A percentile compares a stretch with the other conserved stretches of the same genome.
These are phyloP conservation scores for Leccinum solheimii DNA, from an alignment of 1,284 basidiomycete genomes.

Conservation along the genomic window DNA sequence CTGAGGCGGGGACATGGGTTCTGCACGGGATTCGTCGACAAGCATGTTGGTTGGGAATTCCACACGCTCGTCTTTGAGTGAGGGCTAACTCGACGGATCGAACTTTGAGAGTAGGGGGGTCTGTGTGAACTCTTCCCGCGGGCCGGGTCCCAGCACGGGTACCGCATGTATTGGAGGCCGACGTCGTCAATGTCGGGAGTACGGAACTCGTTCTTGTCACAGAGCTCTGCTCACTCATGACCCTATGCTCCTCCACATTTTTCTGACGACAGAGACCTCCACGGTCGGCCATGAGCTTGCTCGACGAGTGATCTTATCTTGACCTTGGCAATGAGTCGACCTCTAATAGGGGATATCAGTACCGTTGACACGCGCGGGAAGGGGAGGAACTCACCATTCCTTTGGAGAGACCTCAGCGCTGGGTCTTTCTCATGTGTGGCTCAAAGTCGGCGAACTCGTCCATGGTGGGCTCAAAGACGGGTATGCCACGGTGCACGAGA, in stretches of 20 bases:
- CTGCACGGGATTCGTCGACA: constrained; percentile 1
- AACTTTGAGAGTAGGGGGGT: constrained; percentile 11
- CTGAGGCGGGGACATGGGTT: too few species aligned
- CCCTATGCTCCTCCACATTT: constrained; percentile 86
- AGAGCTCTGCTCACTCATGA: constrained; percentile 81
- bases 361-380: background rate
- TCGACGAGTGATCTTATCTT: constrained; percentile 87
- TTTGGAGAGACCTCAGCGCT: constrained; percentile 84
- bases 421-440: constrained; percentile 49
- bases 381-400: constrained; percentile 69
- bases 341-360: constrained; percentile 38
- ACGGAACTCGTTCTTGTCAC: constrained; percentile 60
- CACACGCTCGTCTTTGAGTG: constrained; percentile 32
- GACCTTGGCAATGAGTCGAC: constrained; percentile 71
- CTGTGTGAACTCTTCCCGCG: constrained; percentile 17
- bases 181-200: constrained; percentile 71
- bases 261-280: constrained; percentile 87
- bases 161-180: constrained; percentile 48
- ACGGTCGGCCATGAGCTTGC: constrained; percentile 85
- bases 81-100: constrained; percentile 30
- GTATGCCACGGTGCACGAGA: constrained; percentile 83
- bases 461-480: constrained; percentile 90
- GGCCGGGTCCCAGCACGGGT: constrained; percentile 35
- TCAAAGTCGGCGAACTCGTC: constrained; percentile 89
- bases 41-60: constrained; percentile 27